phyloP scores from a whole-genome alignment of 73 alveolate genomes.

The Blepharisma japonicum region DNA sequence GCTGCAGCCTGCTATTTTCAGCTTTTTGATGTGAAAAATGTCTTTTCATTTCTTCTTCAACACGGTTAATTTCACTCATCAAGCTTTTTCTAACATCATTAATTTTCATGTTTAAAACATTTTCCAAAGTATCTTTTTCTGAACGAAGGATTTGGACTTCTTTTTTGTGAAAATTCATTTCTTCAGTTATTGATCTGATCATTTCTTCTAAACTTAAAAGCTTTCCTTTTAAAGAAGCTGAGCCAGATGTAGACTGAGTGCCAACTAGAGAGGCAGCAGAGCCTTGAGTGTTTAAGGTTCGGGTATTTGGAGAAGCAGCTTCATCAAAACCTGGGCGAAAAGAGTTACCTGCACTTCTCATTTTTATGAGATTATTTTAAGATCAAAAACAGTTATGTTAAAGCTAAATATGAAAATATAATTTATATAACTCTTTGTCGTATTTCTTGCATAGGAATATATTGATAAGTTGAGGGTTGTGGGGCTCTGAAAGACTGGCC shows the following conservation, averaged over 20 bases:
- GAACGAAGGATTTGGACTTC: conserved; percentile 86
- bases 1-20: conserved; percentile 73
- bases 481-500: no score
- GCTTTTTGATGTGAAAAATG: conserved; percentile 72
- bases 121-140: conserved; percentile 92
- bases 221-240: conserved; percentile 75
- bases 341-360: not conserved
- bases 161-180: conserved; percentile 88
- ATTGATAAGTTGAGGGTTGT: no score
- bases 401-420: no score
- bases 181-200: conserved; percentile 66
- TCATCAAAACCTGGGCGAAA: conserved; percentile 27
- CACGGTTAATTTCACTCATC: conserved; percentile 89
- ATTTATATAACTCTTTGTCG: no score
- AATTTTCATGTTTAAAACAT: conserved; percentile 91
- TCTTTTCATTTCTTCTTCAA: conserved; percentile 94
- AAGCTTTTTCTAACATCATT: conserved; percentile 92
- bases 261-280: conserved; percentile 14
- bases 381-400: no score
- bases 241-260: not conserved
- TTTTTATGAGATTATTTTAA: not conserved
- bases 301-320: not conserved
- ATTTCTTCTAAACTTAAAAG: conserved; percentile 45
- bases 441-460: no score
- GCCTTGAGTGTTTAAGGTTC: conserved; percentile 14